phyloP scores from a whole-genome alignment of 1,284 basidiomycete genomes.

The Ustilago xerochloae region DNA sequence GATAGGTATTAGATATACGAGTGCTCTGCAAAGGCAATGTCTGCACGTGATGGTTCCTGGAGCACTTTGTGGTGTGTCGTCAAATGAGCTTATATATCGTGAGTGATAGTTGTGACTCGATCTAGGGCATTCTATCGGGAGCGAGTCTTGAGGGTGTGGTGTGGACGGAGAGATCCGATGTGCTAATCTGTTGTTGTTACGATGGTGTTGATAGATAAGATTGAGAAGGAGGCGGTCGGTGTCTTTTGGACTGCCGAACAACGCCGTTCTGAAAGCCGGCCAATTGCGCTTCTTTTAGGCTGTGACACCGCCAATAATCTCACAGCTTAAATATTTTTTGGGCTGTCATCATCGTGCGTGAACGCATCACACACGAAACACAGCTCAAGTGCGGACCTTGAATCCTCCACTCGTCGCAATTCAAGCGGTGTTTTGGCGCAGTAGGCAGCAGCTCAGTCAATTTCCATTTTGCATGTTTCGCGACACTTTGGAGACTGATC shows the following conservation, averaged over 20 bases:
- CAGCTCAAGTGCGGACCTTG: neutral
- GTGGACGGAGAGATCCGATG: conserved; percentile 15
- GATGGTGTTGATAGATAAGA: neutral
- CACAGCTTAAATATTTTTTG: neutral
- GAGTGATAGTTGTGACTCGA: too few relatives aligned
- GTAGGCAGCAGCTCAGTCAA: neutral
- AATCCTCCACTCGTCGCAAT: conserved; percentile 7
- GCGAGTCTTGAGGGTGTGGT: neutral
- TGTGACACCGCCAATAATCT: neutral
- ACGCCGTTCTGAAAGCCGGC: conserved; percentile 31
- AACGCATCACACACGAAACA: neutral
- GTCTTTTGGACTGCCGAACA: conserved; percentile 7
- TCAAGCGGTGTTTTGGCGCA: neutral
- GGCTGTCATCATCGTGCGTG: conserved; percentile 23
- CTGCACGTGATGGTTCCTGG: too few relatives aligned
- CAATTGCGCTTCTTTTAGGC: neutral
- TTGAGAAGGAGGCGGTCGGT: neutral
- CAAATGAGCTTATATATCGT: too few relatives aligned
- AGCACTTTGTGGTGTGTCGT: too few relatives aligned
- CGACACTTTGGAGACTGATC: neutral
- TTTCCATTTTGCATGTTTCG: conserved; percentile 12
- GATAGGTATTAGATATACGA: too few relatives aligned
- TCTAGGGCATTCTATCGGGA: neutral
- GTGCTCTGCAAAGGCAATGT: too few relatives aligned
- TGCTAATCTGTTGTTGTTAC: neutral